Evolutionary conservation across 169 alveolate genomes (phyloP).

Genomic region (Blepharisma undulans): DNA sequence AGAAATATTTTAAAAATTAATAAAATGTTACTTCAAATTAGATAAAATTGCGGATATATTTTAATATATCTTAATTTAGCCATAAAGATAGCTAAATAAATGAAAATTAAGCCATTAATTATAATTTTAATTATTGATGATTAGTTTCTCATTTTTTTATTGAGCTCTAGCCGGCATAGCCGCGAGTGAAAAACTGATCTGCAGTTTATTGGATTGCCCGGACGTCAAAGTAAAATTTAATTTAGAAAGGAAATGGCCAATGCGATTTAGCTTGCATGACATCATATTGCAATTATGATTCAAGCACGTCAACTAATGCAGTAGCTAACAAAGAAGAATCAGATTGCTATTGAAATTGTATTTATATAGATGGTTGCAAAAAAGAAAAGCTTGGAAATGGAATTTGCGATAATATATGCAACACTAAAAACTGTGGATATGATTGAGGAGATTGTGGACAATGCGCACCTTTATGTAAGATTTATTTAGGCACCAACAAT

Average conservation of each 20-base stretch:
- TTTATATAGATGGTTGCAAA: background rate
- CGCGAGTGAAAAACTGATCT: no score
- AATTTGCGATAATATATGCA: background rate
- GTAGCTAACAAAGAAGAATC: background rate
- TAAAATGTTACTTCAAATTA: no score
- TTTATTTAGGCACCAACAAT: background rate
- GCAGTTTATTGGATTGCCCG: background rate
- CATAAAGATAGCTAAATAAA: no score
- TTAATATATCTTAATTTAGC: no score
- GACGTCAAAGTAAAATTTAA: background rate
- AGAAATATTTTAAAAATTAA: no score
- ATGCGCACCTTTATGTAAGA: background rate
- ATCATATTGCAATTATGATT: background rate
- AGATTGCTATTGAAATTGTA: background rate
- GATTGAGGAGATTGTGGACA: constrained; percentile 7
- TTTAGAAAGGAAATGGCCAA: background rate
- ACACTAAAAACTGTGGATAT: background rate
- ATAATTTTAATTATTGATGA: no score
- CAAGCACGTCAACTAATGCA: background rate
- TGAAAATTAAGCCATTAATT: no score
- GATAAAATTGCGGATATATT: no score
- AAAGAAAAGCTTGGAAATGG: constrained; percentile 5
- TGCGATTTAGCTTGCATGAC: constrained; percentile 28
- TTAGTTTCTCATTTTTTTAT: no score
- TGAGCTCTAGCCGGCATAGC: no score